These are phyloP conservation scores for Liquidambar formosana DNA, from an alignment of 164 flowering plant species.

Conservation along the genomic window DNA sequence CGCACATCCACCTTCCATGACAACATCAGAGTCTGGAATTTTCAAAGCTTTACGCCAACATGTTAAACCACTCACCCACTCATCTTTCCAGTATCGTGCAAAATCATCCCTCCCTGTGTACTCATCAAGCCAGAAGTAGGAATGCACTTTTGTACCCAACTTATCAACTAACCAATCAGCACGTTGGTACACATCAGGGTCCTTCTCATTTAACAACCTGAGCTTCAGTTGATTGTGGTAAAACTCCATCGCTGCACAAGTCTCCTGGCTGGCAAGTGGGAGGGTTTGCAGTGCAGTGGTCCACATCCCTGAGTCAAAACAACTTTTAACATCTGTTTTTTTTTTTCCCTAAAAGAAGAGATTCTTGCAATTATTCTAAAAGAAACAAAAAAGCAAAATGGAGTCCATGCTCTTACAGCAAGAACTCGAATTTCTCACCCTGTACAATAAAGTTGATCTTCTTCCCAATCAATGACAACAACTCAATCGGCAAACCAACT, in stretches of 20 bases:
- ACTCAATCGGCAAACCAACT: background rate
- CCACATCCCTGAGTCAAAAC: slow-evolving; percentile 61
- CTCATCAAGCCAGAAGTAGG: slow-evolving; percentile 95
- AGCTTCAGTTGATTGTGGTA: slow-evolving; percentile 84
- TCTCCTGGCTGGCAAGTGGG: slow-evolving; percentile 89
- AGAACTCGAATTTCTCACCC: background rate
- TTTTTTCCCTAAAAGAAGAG: background rate
- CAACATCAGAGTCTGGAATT: slow-evolving; percentile 76
- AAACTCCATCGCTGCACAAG: slow-evolving; percentile 81
- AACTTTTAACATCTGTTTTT: slow-evolving; percentile 2
- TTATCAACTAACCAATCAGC: slow-evolving; percentile 92
- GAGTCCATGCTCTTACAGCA: background rate
- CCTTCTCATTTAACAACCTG: slow-evolving; percentile 75
- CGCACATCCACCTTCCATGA: slow-evolving; percentile 52
- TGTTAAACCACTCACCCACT: slow-evolving; percentile 82
- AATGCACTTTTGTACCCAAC: slow-evolving; percentile 83
- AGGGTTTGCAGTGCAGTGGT: slow-evolving; percentile 48
- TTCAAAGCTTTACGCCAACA: slow-evolving; percentile 71
- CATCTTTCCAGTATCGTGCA: slow-evolving; percentile 76
- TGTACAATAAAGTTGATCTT: background rate
- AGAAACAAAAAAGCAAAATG: background rate
- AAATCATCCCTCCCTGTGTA: slow-evolving; percentile 72
- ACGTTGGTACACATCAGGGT: slow-evolving; percentile 65
- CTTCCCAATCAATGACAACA: background rate
- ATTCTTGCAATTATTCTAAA: background rate